Percentiles rank a stretch among this genome's conserved stretches.
These are phyloP conservation scores for Sarcodon aspratus DNA, from an alignment of 768 basidiomycete species.

Conservation along the genomic window DNA sequence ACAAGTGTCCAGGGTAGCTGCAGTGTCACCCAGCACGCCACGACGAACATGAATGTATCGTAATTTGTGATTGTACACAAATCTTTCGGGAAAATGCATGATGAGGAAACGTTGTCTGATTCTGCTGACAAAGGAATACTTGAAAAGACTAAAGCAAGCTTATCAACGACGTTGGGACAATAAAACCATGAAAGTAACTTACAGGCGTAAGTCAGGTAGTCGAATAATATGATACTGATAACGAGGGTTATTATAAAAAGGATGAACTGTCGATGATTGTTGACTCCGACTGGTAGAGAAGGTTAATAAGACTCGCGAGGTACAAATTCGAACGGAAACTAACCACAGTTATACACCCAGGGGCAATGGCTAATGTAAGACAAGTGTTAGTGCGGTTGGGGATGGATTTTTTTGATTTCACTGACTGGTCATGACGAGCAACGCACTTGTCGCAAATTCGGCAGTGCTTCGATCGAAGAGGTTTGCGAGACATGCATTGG, in stretches of 20 bases:
- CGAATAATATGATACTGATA: constrained; percentile 67
- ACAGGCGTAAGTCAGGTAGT: constrained; percentile 80
- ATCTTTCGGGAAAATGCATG: constrained; percentile 56
- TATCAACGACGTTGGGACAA: neutral
- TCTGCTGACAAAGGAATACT: constrained; percentile 25
- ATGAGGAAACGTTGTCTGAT: constrained; percentile 30
- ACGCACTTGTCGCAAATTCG: constrained; percentile 85
- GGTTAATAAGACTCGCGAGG: constrained; percentile 2
- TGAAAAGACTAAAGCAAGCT: constrained; percentile 38
- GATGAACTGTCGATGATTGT: constrained; percentile 94
- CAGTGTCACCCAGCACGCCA: constrained; percentile 78
- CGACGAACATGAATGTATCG: constrained; percentile 79
- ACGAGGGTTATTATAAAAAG: constrained; percentile 87
- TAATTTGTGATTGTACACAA: constrained; percentile 62
- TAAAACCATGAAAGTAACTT: constrained; percentile 19
- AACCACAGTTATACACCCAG: constrained; percentile 99
- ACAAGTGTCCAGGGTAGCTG: constrained; percentile 94
- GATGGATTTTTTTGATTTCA: constrained; percentile 3
- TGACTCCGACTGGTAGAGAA: constrained; percentile 56
- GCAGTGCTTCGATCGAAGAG: constrained; percentile 92
- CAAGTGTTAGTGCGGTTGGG: constrained; percentile 1
- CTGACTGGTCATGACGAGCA: constrained; percentile 88
- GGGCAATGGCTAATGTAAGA: constrained; percentile 70
- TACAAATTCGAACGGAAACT: constrained; percentile 15
- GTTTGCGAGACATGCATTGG: constrained; percentile 89